Evolutionary conservation across 768 basidiomycete genomes (phyloP).

Genomic region (Scleroderma citrinum): DNA sequence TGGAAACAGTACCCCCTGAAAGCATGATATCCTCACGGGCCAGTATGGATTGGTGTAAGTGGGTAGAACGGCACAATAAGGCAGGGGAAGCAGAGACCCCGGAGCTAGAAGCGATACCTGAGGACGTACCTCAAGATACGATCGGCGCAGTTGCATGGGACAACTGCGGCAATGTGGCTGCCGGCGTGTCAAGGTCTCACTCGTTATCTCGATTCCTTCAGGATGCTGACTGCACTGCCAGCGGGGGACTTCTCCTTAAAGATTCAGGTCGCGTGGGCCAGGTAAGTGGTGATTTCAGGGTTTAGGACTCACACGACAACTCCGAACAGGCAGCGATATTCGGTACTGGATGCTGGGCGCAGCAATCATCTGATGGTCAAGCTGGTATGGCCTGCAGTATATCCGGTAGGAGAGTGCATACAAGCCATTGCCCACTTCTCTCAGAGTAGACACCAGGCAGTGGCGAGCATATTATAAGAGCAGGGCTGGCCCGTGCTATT

Average conservation of each 20-base stretch:
- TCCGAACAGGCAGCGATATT: conserved; percentile 54
- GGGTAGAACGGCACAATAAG: conserved; percentile 44
- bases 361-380: conserved; percentile 21
- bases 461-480: conserved; percentile 64
- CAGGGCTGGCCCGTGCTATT: conserved; percentile 48
- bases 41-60: conserved; percentile 49
- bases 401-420: conserved; percentile 33
- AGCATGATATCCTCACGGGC: conserved; percentile 48
- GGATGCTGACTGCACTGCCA: conserved; percentile 20
- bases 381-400: conserved; percentile 61
- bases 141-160: conserved; percentile 72
- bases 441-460: conserved; percentile 40
- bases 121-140: conserved; percentile 59
- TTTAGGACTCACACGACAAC: neutral
- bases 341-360: conserved; percentile 76
- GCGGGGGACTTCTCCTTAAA: conserved; percentile 79
- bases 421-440: neutral
- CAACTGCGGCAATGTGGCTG: conserved; percentile 40
- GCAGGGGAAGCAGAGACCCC: neutral
- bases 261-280: conserved; percentile 70
- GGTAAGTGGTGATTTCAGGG: conserved; percentile 31
- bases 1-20: conserved; percentile 36
- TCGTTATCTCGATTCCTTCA: neutral
- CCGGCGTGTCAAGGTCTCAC: conserved; percentile 71
- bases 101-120: conserved; percentile 6